Evolutionary conservation across 306 rosid genomes (phyloP).

Genomic region (Arachis stenosperma): DNA sequence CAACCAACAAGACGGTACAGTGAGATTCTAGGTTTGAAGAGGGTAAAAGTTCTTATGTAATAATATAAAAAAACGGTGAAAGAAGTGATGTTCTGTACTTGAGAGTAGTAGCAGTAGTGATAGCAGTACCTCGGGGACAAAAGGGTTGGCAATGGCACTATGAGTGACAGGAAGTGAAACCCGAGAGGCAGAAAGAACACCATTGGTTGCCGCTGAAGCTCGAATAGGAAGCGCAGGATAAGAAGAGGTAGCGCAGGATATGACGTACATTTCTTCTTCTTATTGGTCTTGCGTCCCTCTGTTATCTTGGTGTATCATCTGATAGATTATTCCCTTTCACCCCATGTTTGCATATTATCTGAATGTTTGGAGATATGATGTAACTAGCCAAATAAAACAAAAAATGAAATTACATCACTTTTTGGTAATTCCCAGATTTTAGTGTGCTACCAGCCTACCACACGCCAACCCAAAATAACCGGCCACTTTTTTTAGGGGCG

Average conservation of each 20-base stretch:
- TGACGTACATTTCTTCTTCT: conserved; percentile 11
- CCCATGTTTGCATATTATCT: too few relatives aligned
- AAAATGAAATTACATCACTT: too few relatives aligned
- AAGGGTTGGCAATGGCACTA: conserved; percentile 49
- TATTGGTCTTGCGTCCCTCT: neutral
- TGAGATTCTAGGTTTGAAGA: conserved; percentile 19
- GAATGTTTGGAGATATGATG: too few relatives aligned
- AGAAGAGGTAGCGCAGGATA: conserved; percentile 45
- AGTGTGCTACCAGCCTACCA: too few relatives aligned
- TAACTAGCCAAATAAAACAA: too few relatives aligned
- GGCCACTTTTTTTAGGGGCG: too few relatives aligned
- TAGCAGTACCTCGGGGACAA: conserved; percentile 67
- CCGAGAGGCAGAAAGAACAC: conserved; percentile 42
- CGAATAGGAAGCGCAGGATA: conserved; percentile 49
- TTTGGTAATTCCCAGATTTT: too few relatives aligned
- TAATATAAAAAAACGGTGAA: neutral
- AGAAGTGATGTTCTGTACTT: too few relatives aligned
- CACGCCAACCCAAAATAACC: too few relatives aligned
- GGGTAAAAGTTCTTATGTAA: neutral
- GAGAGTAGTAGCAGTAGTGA: neutral
- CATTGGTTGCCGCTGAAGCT: conserved; percentile 43
- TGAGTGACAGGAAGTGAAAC: conserved; percentile 39
- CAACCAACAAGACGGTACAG: conserved; percentile 9
- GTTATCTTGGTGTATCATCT: too few relatives aligned
- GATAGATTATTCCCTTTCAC: too few relatives aligned